Evolutionary conservation across 2,329 filamentous ascomycete species (phyloP), one percentile per base, ranked within the genome.

Genomic region (Nannizziopsis arthrosporioides): DNA sequence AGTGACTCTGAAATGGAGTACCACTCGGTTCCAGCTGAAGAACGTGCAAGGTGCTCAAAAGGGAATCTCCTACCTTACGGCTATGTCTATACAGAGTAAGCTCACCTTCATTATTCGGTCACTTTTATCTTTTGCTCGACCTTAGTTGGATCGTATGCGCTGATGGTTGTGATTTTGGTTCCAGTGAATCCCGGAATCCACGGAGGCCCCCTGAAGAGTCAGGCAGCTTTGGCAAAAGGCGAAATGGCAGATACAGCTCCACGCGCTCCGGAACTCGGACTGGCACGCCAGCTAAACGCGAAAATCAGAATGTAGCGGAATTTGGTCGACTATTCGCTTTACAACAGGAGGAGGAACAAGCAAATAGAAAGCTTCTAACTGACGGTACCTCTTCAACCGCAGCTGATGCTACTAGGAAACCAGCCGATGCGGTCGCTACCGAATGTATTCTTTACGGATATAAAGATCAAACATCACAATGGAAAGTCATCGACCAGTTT

Each of bases 381-480:
- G 62, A 67, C 52, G 61, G 69, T 62, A 55, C 68, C 44, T 62
- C 67, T 10, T 62, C 63, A 19, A 63, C 69, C 40, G 67, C 65
- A 51, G 58, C 69, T 12, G 66, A 68, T 44, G 61, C 62, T 44
- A 53, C 61, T 2, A 61, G 63, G 39, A 68, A 66, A 55, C 61
- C 55, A 50, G 62, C 55, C 49, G 66, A 60, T 54, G 75, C 74
- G 53, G 74, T 78, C 54, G 78, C 81, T 1, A 83, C 85, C 35
- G 88, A 95, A 67, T 78, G 94, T 53, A 80, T 94, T 48, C 73
- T 96, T 12, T 85, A 89, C 56, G 90, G 90, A 27, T 95, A 89
- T 66, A 78, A 64, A 70, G 81, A 67, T 74, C 87, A 71, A 55
- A 73, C 76, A 3, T 62, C 65, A 6, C 76, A 81, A 61, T 95